Evolutionary conservation across 2,329 filamentous ascomycete species (phyloP).

Genomic region (Thelonectria rubi): DNA sequence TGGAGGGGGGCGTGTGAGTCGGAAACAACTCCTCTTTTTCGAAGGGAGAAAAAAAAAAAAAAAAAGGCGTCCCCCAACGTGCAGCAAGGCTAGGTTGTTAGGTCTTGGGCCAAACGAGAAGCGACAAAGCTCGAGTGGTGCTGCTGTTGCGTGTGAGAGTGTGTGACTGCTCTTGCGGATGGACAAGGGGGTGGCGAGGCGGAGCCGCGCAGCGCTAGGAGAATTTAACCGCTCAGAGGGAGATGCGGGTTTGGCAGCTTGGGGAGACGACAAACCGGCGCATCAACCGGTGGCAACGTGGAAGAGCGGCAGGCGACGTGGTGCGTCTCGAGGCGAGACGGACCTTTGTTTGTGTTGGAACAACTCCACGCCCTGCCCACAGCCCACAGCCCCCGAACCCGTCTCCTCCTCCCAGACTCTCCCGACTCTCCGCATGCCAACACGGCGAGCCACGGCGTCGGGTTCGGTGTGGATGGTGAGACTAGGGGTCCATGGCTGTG

Average conservation of each 20-base stretch:
- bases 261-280: too few relatives aligned
- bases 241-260: not conserved
- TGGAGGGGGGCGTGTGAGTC: constrained; percentile 19
- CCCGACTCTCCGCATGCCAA: constrained; percentile 1
- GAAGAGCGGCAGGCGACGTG: too few relatives aligned
- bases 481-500: not conserved
- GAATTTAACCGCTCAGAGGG: constrained; percentile 40
- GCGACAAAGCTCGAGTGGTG: not conserved
- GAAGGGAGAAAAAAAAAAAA: too few relatives aligned
- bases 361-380: too few relatives aligned
- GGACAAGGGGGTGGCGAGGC: constrained; percentile 34
- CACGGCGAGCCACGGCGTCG: constrained; percentile 7
- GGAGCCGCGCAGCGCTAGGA: constrained; percentile 38
- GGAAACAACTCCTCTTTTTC: not conserved
- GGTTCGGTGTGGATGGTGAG: constrained; percentile 25
- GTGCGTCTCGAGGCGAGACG: too few relatives aligned
- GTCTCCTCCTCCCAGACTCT: too few relatives aligned
- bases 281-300: too few relatives aligned
- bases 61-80: not conserved
- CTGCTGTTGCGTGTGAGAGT: constrained; percentile 28
- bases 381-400: too few relatives aligned
- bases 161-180: constrained; percentile 39
- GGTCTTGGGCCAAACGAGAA: constrained; percentile 15
- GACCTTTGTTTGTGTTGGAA: too few relatives aligned
- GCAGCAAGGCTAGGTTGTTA: constrained; percentile 7